These are phyloP conservation scores for Botrytis porri DNA, from an alignment of 2,329 filamentous ascomycete genomes.

Conservation along the genomic window DNA sequence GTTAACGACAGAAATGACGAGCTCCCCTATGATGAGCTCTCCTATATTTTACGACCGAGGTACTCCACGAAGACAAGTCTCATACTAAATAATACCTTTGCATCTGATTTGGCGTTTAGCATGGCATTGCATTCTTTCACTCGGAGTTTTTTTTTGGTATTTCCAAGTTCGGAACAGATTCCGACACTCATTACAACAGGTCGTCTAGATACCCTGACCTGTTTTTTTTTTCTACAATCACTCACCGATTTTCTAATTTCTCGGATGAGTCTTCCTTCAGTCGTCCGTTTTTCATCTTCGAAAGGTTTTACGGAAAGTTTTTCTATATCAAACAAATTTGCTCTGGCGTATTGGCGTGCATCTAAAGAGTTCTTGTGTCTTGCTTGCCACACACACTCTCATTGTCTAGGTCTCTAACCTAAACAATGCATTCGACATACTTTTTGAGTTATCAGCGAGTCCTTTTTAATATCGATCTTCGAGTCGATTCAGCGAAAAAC, in stretches of 20 bases:
- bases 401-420: neutral
- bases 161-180: conserved; percentile 16
- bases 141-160: conserved; percentile 15
- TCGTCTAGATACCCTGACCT: conserved; percentile 19
- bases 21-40: conserved; percentile 32
- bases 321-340: conserved; percentile 27
- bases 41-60: conserved; percentile 50
- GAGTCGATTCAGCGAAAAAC: conserved; percentile 24
- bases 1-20: conserved; percentile 39
- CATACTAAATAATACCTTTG: conserved; percentile 49
- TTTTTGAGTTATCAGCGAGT: conserved; percentile 31
- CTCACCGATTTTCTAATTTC: conserved; percentile 12
- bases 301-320: conserved; percentile 23
- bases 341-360: conserved; percentile 35
- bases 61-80: conserved; percentile 60
- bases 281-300: conserved; percentile 12
- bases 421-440: conserved; percentile 32
- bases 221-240: conserved; percentile 14
- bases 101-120: conserved; percentile 32
- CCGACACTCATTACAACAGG: conserved; percentile 14
- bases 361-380: conserved; percentile 8
- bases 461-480: conserved; percentile 23
- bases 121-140: conserved; percentile 20
- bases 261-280: conserved; percentile 13
- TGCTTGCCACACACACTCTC: conserved; percentile 1